Percentiles rank a stretch among this genome's conserved stretches.
Evolutionary conservation across 331 rosid genomes (phyloP).

Genomic region (Saraca asoca): DNA sequence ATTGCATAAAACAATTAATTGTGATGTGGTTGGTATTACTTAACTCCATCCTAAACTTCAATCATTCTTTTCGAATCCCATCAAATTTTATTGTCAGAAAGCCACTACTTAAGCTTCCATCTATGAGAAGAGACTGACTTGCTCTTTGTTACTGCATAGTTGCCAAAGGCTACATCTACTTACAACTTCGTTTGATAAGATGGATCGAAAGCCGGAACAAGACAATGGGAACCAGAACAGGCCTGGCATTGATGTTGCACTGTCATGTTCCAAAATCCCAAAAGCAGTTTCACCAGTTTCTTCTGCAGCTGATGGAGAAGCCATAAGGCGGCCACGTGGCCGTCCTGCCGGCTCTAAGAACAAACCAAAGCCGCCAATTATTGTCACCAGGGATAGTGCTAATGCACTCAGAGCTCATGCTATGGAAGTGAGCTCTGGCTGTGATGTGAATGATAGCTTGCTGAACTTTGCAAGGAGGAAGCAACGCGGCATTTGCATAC

Average conservation of each 20-base stretch:
- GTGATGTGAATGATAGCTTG: constrained; percentile 71
- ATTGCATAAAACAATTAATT: constrained; percentile 30
- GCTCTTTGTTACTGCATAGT: constrained; percentile 25
- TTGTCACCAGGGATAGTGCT: constrained; percentile 71
- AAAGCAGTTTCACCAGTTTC: constrained; percentile 60
- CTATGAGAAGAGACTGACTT: constrained; percentile 31
- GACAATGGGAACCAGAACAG: constrained; percentile 46
- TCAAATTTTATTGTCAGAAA: constrained; percentile 43
- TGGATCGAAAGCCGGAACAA: constrained; percentile 57
- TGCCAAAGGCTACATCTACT: constrained; percentile 11
- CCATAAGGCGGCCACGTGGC: constrained; percentile 65
- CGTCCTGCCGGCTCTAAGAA: constrained; percentile 70
- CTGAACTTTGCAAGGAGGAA: constrained; percentile 71
- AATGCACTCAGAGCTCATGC: constrained; percentile 75
- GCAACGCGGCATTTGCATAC: constrained; percentile 72
- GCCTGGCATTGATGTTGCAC: constrained; percentile 49
- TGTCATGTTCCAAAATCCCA: constrained; percentile 45
- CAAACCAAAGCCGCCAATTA: constrained; percentile 73
- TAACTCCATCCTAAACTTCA: constrained; percentile 56
- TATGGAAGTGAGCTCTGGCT: constrained; percentile 77
- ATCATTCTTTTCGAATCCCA: constrained; percentile 59
- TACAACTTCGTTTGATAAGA: constrained; percentile 20
- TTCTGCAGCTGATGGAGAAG: constrained; percentile 55
- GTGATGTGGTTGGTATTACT: constrained; percentile 56
- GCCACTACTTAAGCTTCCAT: constrained; percentile 49